phyloP scores from a whole-genome alignment of 371 early-diverging fungal species.

The Syncephalastrum sp. region DNA sequence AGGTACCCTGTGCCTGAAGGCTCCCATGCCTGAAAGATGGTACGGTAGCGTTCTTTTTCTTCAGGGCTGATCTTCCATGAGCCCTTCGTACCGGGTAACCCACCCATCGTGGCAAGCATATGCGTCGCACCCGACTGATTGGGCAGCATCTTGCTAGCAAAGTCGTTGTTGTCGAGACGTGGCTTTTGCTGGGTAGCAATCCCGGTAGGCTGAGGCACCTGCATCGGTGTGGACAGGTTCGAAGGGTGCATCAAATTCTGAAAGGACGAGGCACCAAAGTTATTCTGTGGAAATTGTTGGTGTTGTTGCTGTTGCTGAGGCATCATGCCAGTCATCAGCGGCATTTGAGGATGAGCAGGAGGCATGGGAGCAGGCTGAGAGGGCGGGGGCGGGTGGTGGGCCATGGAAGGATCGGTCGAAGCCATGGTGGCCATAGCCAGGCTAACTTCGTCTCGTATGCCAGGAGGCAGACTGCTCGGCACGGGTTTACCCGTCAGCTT shows the following conservation, averaged over 20 bases:
- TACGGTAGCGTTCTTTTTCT: conserved; percentile 80
- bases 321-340: conserved; percentile 13
- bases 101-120: conserved; percentile 29
- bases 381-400: conserved; percentile 18
- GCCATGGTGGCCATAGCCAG: conserved; percentile 52
- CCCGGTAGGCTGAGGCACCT: conserved; percentile 22
- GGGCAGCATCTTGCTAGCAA: conserved; percentile 55
- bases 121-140: conserved; percentile 32
- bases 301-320: conserved; percentile 17
- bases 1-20: conserved; percentile 74
- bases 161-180: conserved; percentile 42
- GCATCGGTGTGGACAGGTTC: conserved; percentile 13
- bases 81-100: conserved; percentile 21
- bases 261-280: not conserved
- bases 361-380: conserved; percentile 20
- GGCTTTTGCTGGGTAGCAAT: conserved; percentile 26
- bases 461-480: conserved; percentile 38
- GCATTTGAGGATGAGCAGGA: conserved; percentile 10
- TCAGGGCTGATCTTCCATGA: conserved; percentile 80
- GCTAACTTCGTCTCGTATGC: conserved; percentile 44
- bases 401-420: conserved; percentile 31
- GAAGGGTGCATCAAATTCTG: conserved; percentile 14
- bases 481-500: conserved; percentile 45
- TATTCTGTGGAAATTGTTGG: conserved; percentile 2
- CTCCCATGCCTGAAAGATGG: conserved; percentile 87